phyloP scores from a whole-genome alignment of 2,329 filamentous ascomycete species.

The Magnaporthiopsis poae region DNA sequence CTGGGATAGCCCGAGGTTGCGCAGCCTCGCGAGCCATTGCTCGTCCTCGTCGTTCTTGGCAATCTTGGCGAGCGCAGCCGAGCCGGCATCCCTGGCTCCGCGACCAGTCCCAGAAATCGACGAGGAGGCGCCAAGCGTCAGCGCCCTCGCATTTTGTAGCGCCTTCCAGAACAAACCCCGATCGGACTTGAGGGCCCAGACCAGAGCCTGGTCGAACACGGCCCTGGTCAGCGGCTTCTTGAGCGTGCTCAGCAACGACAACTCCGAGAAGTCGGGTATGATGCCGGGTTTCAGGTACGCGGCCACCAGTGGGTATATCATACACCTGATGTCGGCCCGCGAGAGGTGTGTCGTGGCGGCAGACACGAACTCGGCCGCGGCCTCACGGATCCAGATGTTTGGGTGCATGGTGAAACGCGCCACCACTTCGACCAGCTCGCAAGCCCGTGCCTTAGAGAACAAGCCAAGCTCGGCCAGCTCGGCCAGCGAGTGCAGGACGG shows the following conservation, averaged over 20 bases:
- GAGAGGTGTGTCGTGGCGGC: slow-evolving; percentile 67
- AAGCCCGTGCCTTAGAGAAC: slow-evolving; percentile 72
- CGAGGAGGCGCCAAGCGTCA: slow-evolving; percentile 56
- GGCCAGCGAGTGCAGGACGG: slow-evolving; percentile 76
- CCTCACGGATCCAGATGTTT: slow-evolving; percentile 89
- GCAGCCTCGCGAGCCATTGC: slow-evolving; percentile 75
- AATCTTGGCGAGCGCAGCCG: slow-evolving; percentile 51
- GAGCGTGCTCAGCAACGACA: slow-evolving; percentile 67
- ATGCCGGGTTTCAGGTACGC: slow-evolving; percentile 72
- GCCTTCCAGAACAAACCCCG: slow-evolving; percentile 81
- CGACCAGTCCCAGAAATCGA: slow-evolving; percentile 25
- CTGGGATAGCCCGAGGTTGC: slow-evolving; percentile 67
- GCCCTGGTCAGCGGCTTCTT: slow-evolving; percentile 71
- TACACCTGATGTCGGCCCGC: slow-evolving; percentile 70
- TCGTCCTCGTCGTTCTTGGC: slow-evolving; percentile 86
- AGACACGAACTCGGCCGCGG: slow-evolving; percentile 73
- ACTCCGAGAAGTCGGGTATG: slow-evolving; percentile 56
- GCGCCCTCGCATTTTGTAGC: slow-evolving; percentile 53
- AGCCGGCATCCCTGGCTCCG: slow-evolving; percentile 41
- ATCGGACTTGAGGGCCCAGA: slow-evolving; percentile 76
- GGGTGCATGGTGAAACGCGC: slow-evolving; percentile 85
- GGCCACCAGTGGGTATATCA: slow-evolving; percentile 67
- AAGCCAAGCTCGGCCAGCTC: slow-evolving; percentile 81
- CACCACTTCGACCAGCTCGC: slow-evolving; percentile 78
- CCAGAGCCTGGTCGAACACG: slow-evolving; percentile 74